Percentiles rank a stretch among this genome's conserved stretches.
These are phyloP conservation scores for Yamadazyma phyllophila DNA, from an alignment of 805 yeast species.

Conservation along the genomic window DNA sequence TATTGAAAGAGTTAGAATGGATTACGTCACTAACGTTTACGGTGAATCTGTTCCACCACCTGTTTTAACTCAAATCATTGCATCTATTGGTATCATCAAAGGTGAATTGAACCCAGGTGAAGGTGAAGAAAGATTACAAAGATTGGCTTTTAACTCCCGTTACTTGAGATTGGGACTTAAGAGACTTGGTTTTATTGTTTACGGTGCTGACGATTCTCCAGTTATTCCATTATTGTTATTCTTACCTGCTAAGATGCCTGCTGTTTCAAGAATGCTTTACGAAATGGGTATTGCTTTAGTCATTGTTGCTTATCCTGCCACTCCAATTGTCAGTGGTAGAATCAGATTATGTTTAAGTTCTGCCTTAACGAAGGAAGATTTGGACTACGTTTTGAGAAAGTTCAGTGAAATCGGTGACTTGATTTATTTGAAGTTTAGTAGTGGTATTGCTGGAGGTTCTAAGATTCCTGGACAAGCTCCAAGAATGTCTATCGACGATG, in stretches of 20 bases:
- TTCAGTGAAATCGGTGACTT: constrained; percentile 77
- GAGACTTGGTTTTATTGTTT: constrained; percentile 89
- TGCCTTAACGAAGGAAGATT: constrained; percentile 89
- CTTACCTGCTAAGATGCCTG: constrained; percentile 93
- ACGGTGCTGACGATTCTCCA: constrained; percentile 95
- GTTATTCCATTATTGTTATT: constrained; percentile 86
- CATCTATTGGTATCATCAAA: constrained; percentile 73
- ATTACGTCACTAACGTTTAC: constrained; percentile 68
- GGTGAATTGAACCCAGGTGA: constrained; percentile 90
- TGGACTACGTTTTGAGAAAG: constrained; percentile 72
- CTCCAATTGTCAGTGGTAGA: constrained; percentile 85
- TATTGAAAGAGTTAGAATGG: constrained; percentile 72
- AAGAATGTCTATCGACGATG: constrained; percentile 79
- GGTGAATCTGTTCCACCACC: constrained; percentile 91
- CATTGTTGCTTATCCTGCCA: constrained; percentile 96
- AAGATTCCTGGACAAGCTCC: constrained; percentile 54
- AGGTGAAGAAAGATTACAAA: constrained; percentile 84
- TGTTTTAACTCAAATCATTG: constrained; percentile 80
- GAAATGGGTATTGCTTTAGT: constrained; percentile 87
- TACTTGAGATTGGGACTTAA: constrained; percentile 88
- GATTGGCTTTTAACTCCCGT: constrained; percentile 95
- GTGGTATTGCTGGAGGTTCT: constrained; percentile 75
- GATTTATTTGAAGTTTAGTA: constrained; percentile 69
- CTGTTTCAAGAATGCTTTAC: constrained; percentile 78
- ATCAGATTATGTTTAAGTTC: constrained; percentile 91